Evolutionary conservation across 345 rosid species (phyloP), one percentile per base, ranked within the genome.

Genomic region (Luvunga scandens): DNA sequence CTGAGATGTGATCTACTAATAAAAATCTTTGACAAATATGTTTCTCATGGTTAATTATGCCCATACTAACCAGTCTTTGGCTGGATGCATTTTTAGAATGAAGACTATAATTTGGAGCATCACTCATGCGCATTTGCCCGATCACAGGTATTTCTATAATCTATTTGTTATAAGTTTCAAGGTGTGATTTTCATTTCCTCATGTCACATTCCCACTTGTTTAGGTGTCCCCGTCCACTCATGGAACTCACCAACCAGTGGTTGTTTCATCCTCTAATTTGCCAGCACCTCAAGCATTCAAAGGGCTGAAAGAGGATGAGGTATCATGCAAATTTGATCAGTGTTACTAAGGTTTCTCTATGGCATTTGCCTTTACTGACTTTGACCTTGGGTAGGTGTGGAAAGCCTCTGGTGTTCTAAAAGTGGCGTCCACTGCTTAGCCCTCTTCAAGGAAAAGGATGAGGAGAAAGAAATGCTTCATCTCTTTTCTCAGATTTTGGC

Each of bases 231-330:
- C 88, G 77, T 70, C 91, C 75, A 39, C 89, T 39, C 89, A 90
- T 82, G 96, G 92, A 77, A 73, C 91, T 50, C 91, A 91, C 72
- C 87, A 85, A 55, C 97, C 91, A 83, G 91, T 79, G 55, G 90
- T 91, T 79, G 93, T 73, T 80, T 84, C 98, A 71, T 81, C 94
- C 56, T 84, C 97, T 73, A 88, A 79, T 79, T 62, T 87, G 76
- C 85, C 90, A 19, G 87, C 89, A 66, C 85, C 94, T 76, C 97
- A 92, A 85, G 93, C 88, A 50, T 92, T 92, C 85, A 96, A 90
- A 88, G 99, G 98, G 84, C 84, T 94, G 97, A 87, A 93, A 78
- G 97, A 96, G 87, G 99, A 96, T 85, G 99, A 96, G 99, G 99
- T 96, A 88, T 56, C 56, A 10, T 10, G 45, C 72, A 12, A 25